phyloP scores from a whole-genome alignment of 192 early-diverging fungal species.

The Coemansia sp. region DNA sequence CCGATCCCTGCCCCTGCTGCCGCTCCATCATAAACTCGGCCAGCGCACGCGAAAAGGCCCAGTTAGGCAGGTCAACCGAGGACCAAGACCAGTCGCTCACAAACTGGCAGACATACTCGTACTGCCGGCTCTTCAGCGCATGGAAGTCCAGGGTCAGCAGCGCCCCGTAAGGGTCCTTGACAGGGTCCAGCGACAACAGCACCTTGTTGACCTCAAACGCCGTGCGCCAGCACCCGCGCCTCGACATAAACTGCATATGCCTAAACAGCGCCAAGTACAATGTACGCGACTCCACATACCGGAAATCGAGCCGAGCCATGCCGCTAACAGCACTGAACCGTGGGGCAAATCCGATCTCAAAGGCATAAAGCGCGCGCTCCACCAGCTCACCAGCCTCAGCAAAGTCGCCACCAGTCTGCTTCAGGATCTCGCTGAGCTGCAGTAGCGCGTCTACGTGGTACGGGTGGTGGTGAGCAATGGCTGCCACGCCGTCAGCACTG shows the following conservation, averaged over 20 bases:
- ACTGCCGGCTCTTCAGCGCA: slow-evolving; percentile 78
- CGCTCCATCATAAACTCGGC: slow-evolving; percentile 75
- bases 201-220: slow-evolving; percentile 88
- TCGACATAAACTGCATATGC: slow-evolving; percentile 81
- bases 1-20: background rate
- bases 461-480: slow-evolving; percentile 73
- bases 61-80: slow-evolving; percentile 62
- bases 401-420: slow-evolving; percentile 81
- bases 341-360: slow-evolving; percentile 80
- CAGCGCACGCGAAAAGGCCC: slow-evolving; percentile 76
- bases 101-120: slow-evolving; percentile 62
- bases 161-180: slow-evolving; percentile 74
- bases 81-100: slow-evolving; percentile 50
- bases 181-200: slow-evolving; percentile 72
- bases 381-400: slow-evolving; percentile 79
- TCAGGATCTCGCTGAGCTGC: slow-evolving; percentile 83
- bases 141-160: slow-evolving; percentile 83
- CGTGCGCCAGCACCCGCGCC: slow-evolving; percentile 94
- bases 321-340: slow-evolving; percentile 72
- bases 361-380: slow-evolving; percentile 87
- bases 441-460: slow-evolving; percentile 88
- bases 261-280: slow-evolving; percentile 82
- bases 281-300: slow-evolving; percentile 77
- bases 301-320: slow-evolving; percentile 69
- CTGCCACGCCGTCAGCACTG: slow-evolving; percentile 73